Evolutionary conservation across 768 basidiomycete species (phyloP).

Genomic region (Amanita thiersii): DNA sequence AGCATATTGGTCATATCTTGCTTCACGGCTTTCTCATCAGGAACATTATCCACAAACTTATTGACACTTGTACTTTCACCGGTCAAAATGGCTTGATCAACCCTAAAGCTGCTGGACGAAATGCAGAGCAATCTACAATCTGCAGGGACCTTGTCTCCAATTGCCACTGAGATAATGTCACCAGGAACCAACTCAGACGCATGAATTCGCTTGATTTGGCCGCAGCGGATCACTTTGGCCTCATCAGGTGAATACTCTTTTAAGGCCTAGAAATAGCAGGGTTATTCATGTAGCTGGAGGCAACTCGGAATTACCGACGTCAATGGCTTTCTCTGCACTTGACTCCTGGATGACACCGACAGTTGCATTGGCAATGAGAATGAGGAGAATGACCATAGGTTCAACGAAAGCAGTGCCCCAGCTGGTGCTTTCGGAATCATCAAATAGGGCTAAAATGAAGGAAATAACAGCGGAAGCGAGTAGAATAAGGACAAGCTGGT

Average conservation of each 20-base stretch:
- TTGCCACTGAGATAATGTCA: slow-evolving; percentile 84
- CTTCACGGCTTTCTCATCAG: slow-evolving; percentile 79
- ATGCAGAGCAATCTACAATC: slow-evolving; percentile 88
- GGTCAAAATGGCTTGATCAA: slow-evolving; percentile 96
- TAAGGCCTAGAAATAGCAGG: slow-evolving; percentile 54
- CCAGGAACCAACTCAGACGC: slow-evolving; percentile 91
- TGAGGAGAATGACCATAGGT: slow-evolving; percentile 89
- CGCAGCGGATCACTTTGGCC: slow-evolving; percentile 79
- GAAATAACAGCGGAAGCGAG: slow-evolving; percentile 91
- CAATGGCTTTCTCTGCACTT: slow-evolving; percentile 94
- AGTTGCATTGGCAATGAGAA: slow-evolving; percentile 93
- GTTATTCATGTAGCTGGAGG: slow-evolving; percentile 5
- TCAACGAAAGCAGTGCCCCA: slow-evolving; percentile 89
- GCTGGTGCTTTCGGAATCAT: slow-evolving; percentile 60
- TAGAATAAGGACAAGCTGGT: slow-evolving; percentile 95
- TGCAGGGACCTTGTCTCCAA: slow-evolving; percentile 93
- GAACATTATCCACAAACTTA: slow-evolving; percentile 64
- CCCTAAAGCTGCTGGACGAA: slow-evolving; percentile 86
- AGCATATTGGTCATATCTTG: slow-evolving; percentile 98
- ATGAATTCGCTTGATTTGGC: slow-evolving; percentile 64
- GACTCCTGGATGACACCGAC: slow-evolving; percentile 97
- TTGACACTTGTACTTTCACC: slow-evolving; percentile 88
- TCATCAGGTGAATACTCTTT: slow-evolving; percentile 98
- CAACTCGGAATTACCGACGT: slow-evolving; percentile 47
- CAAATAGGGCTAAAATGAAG: slow-evolving; percentile 84